phyloP scores from a whole-genome alignment of 495 filamentous ascomycete species.

The Penicillium psychrofluorescens region DNA sequence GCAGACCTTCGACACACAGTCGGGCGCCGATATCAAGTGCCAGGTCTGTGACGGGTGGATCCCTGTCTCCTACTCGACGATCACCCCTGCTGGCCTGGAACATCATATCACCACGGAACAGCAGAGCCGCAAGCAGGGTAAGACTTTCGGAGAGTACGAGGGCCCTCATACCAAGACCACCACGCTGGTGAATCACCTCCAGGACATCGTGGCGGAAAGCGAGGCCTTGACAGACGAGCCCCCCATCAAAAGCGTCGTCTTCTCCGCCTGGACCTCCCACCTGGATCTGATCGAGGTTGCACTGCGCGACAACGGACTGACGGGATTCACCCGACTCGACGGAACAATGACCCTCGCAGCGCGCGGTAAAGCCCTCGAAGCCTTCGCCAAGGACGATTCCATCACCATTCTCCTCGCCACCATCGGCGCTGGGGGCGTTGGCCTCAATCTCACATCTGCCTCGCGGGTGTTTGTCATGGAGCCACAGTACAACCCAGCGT shows the following conservation, averaged over 20 bases:
- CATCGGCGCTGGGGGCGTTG: conserved; percentile 85
- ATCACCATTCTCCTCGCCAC: conserved; percentile 82
- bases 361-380: conserved; percentile 63
- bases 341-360: conserved; percentile 72
- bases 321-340: conserved; percentile 69
- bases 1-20: conserved; percentile 14
- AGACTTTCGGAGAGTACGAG: conserved; percentile 61
- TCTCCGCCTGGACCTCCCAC: conserved; percentile 90
- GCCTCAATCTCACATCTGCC: conserved; percentile 81
- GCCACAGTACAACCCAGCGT: conserved; percentile 92
- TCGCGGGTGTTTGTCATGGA: conserved; percentile 95
- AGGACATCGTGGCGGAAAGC: conserved; percentile 52
- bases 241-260: conserved; percentile 84
- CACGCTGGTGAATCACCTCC: conserved; percentile 63
- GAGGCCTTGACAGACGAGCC: conserved; percentile 46
- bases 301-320: conserved; percentile 57
- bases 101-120: conserved; percentile 42
- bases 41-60: conserved; percentile 57
- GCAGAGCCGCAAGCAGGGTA: conserved; percentile 45
- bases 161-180: conserved; percentile 88
- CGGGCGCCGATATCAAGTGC: conserved; percentile 41
- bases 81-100: conserved; percentile 59
- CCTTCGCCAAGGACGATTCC: conserved; percentile 63
- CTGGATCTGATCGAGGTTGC: conserved; percentile 90
- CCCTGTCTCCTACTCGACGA: conserved; percentile 50